Percentiles rank a stretch among this genome's conserved stretches.
phyloP scores from a whole-genome alignment of 2,329 filamentous ascomycete genomes.

The Dendrostoma leiphaemia region DNA sequence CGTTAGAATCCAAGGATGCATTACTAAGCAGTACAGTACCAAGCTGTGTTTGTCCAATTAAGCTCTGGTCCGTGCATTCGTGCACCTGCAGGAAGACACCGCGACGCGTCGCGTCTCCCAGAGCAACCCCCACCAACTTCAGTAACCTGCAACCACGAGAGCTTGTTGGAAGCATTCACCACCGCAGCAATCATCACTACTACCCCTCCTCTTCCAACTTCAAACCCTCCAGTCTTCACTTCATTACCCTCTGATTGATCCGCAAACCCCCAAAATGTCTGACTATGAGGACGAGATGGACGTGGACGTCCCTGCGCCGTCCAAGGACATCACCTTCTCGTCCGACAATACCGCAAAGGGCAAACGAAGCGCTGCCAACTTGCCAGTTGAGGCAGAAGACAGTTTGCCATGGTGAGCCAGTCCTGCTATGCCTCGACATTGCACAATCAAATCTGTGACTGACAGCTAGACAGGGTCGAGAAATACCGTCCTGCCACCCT shows the following conservation, averaged over 20 bases:
- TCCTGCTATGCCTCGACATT: neutral
- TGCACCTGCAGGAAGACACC: neutral
- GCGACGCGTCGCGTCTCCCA: conserved; percentile 6
- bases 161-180: too few relatives aligned
- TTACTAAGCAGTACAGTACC: too few relatives aligned
- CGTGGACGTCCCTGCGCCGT: conserved; percentile 47
- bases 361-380: conserved; percentile 87
- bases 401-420: conserved; percentile 77
- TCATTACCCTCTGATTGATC: neutral
- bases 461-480: conserved; percentile 67
- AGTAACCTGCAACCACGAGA: neutral
- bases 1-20: too few relatives aligned
- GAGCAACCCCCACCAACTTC: conserved; percentile 4
- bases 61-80: neutral
- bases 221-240: too few relatives aligned
- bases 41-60: too few relatives aligned
- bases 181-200: too few relatives aligned
- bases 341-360: conserved; percentile 76
- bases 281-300: conserved; percentile 63
- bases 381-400: conserved; percentile 92
- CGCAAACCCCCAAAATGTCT: conserved; percentile 44
- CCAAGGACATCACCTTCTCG: conserved; percentile 63
- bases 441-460: conserved; percentile 9
- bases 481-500: conserved; percentile 92
- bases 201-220: neutral